Conservation (phyloP, 108 stramenopile species). For the Cyclotella cryptica region DNA sequence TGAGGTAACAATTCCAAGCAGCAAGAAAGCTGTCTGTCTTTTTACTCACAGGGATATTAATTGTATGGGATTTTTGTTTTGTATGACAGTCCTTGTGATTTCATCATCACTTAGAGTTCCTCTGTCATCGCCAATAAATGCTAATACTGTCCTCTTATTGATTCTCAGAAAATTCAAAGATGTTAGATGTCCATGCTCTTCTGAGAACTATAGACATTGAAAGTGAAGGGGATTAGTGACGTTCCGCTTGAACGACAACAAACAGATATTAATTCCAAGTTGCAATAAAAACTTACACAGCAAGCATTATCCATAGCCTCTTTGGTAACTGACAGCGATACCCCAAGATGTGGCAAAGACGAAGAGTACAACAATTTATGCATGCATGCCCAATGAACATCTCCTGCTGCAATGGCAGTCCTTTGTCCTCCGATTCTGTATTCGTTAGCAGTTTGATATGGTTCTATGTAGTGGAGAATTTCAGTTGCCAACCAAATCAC, state of each 20-base stretch:
- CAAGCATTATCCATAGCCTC: neutral
- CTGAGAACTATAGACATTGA: neutral
- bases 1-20: neutral
- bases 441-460: conserved; percentile 15
- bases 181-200: neutral
- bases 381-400: conserved; percentile 3
- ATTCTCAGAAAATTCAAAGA: neutral
- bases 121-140: neutral
- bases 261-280: neutral
- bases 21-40: neutral
- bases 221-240: neutral
- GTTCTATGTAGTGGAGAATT: conserved; percentile 16
- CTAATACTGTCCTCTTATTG: neutral
- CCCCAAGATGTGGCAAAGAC: neutral
- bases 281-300: neutral
- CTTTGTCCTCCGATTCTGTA: neutral
- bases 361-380: conserved; percentile 1
- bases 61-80: neutral
- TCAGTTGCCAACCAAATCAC: neutral
- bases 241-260: neutral
- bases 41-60: neutral
- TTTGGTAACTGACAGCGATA: neutral
- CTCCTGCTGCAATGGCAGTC: conserved; percentile 22
- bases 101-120: neutral
- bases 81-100: neutral